Evolutionary conservation across 148 eudicot species (phyloP).

Genomic region (Vaccinium vitisidaea): DNA sequence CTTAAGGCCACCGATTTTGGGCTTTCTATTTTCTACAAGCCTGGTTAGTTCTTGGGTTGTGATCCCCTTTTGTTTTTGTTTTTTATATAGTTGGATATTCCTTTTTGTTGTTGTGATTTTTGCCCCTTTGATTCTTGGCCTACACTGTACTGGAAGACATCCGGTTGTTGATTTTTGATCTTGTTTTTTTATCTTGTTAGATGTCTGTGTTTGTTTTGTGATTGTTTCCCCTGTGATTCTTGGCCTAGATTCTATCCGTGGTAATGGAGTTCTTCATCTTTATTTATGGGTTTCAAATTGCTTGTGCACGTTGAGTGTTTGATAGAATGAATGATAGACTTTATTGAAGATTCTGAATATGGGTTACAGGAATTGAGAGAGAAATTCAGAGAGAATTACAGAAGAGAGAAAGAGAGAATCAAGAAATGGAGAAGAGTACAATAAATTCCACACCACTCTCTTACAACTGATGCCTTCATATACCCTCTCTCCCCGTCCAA

Average conservation of each 20-base stretch:
- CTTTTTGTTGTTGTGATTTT: neutral
- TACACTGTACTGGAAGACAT: neutral
- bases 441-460: too few species aligned
- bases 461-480: too few species aligned
- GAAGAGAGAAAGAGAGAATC: too few species aligned
- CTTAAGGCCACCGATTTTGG: slow-evolving; percentile 80
- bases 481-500: too few species aligned
- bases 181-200: neutral
- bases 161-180: neutral
- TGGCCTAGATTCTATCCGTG: neutral
- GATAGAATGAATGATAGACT: too few species aligned
- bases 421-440: too few species aligned
- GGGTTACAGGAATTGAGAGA: too few species aligned
- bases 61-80: neutral
- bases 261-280: neutral
- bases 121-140: too few species aligned
- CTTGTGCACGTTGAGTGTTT: neutral
- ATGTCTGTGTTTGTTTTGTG: neutral
- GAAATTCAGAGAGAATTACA: too few species aligned
- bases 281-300: neutral
- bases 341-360: too few species aligned
- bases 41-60: slow-evolving; percentile 41
- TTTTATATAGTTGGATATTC: neutral
- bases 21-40: slow-evolving; percentile 68
- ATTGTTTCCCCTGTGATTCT: neutral